These are phyloP conservation scores for Aspergillus nanangensis DNA, from an alignment of 495 filamentous ascomycete species.

Conservation along the genomic window DNA sequence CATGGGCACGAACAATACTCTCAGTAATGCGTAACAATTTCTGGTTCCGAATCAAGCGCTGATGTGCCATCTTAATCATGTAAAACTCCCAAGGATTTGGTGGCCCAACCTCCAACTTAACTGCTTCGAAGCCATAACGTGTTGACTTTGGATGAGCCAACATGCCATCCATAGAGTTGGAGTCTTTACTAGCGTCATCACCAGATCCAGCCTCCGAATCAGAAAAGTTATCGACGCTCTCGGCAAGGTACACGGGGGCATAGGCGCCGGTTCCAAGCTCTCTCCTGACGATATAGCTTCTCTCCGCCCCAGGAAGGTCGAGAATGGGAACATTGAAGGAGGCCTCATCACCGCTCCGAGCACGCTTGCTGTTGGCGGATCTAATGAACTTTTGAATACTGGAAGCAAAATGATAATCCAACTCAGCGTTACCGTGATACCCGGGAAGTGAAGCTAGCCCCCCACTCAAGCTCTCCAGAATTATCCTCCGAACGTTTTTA, in stretches of 20 bases:
- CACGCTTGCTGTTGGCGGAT: slow-evolving; percentile 54
- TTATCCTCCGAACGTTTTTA: slow-evolving; percentile 63
- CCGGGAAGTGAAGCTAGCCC: slow-evolving; percentile 69
- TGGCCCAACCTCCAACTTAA: slow-evolving; percentile 85
- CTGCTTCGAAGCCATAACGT: slow-evolving; percentile 65
- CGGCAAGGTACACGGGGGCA: slow-evolving; percentile 87
- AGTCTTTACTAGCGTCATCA: slow-evolving; percentile 17
- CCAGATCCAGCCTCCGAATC: slow-evolving; percentile 45
- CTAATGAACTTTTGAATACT: slow-evolving; percentile 82
- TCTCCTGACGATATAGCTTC: slow-evolving; percentile 71
- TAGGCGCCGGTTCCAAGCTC: slow-evolving; percentile 92
- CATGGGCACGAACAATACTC: slow-evolving; percentile 74
- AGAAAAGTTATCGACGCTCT: slow-evolving; percentile 54
- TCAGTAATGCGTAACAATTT: slow-evolving; percentile 55
- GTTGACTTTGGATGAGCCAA: slow-evolving; percentile 17
- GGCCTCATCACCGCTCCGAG: slow-evolving; percentile 44
- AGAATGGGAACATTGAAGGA: slow-evolving; percentile 63
- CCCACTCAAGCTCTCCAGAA: slow-evolving; percentile 66
- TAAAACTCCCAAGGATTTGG: slow-evolving; percentile 94
- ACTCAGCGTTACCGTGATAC: slow-evolving; percentile 63
- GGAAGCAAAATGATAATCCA: slow-evolving; percentile 53
- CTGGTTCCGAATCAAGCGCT: slow-evolving; percentile 55
- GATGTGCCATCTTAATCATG: slow-evolving; percentile 79
- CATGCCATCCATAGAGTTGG: slow-evolving; percentile 10
- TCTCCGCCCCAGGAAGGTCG: slow-evolving; percentile 54